These are phyloP conservation scores for Oryza meyeriana DNA, from an alignment of 176 grass and related monocot species.

Conservation along the genomic window DNA sequence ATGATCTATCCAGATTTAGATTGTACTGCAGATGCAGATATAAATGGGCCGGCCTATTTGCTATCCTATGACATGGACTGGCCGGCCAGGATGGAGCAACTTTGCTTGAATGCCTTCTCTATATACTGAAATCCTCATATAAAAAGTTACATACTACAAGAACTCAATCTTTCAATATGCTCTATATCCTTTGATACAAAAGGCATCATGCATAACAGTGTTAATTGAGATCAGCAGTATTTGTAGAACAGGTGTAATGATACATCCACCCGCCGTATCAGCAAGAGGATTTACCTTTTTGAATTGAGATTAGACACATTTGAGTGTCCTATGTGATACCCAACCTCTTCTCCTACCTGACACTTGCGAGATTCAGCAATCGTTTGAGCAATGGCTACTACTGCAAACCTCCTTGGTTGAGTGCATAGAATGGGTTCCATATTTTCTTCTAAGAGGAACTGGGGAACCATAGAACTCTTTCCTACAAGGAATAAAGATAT, in stretches of 20 bases:
- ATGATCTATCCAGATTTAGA: background rate
- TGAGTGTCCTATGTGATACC: constrained; percentile 91
- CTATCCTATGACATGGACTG: background rate
- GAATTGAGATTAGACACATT: constrained; percentile 69
- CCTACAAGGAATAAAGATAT: constrained; percentile 35
- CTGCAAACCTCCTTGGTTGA: constrained; percentile 92
- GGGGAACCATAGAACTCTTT: constrained; percentile 83
- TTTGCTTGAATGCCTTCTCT: background rate
- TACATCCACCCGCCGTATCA: background rate
- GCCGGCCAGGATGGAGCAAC: background rate
- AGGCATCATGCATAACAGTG: background rate
- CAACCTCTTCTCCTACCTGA: constrained; percentile 72
- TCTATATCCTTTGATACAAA: background rate
- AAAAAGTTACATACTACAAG: background rate
- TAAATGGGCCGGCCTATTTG: background rate
- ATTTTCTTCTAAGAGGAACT: constrained; percentile 78
- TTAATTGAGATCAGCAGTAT: background rate
- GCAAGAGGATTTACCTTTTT: constrained; percentile 50
- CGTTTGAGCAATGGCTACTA: constrained; percentile 76
- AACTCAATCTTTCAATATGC: background rate
- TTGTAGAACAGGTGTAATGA: background rate
- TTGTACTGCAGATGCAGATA: background rate
- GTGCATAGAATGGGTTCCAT: constrained; percentile 88
- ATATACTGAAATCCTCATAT: background rate
- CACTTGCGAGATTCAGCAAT: constrained; percentile 75